Conservation (phyloP, 352 stramenopile genomes). For the Globisporangium echinulatum region DNA sequence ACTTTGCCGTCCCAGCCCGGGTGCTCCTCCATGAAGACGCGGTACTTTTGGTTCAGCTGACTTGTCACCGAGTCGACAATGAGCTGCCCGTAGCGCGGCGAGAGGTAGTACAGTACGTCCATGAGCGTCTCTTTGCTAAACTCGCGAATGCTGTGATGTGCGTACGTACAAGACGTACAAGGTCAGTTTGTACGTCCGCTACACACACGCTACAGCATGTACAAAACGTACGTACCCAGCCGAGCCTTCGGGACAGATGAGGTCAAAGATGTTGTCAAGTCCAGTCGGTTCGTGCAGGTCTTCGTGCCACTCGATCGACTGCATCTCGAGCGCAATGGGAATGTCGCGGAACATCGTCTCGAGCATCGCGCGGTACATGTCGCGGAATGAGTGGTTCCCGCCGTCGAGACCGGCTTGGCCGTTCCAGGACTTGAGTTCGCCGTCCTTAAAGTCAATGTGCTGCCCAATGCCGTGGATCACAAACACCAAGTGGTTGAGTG, state of each 20-base stretch:
- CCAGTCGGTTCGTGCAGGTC: slow-evolving; percentile 81
- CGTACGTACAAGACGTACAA: too few species aligned
- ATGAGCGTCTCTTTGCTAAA: slow-evolving; percentile 94
- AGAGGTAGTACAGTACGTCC: slow-evolving; percentile 93
- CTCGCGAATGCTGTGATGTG: slow-evolving; percentile 61
- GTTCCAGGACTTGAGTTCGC: slow-evolving; percentile 78
- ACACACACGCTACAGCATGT: not conserved
- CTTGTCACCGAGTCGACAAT: slow-evolving; percentile 89
- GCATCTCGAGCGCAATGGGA: slow-evolving; percentile 76
- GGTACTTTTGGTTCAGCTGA: slow-evolving; percentile 87
- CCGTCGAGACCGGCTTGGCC: slow-evolving; percentile 59
- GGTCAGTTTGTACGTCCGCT: too few species aligned
- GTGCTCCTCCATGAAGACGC: slow-evolving; percentile 85
- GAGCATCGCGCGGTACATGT: slow-evolving; percentile 69
- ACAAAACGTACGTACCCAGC: slow-evolving; percentile 32
- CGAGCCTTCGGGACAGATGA: slow-evolving; percentile 74
- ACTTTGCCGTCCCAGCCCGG: slow-evolving; percentile 84
- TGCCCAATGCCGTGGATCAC: slow-evolving; percentile 84
- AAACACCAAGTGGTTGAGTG: slow-evolving; percentile 83
- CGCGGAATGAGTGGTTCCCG: slow-evolving; percentile 75
- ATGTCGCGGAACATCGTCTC: slow-evolving; percentile 81
- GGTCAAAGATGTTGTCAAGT: slow-evolving; percentile 77
- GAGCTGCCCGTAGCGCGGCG: slow-evolving; percentile 84
- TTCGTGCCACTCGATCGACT: slow-evolving; percentile 89
- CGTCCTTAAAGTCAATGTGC: slow-evolving; percentile 82